These are phyloP conservation scores for Gracilaria vermiculophylla DNA, from an alignment of 23 red algal species.

Conservation along the genomic window DNA sequence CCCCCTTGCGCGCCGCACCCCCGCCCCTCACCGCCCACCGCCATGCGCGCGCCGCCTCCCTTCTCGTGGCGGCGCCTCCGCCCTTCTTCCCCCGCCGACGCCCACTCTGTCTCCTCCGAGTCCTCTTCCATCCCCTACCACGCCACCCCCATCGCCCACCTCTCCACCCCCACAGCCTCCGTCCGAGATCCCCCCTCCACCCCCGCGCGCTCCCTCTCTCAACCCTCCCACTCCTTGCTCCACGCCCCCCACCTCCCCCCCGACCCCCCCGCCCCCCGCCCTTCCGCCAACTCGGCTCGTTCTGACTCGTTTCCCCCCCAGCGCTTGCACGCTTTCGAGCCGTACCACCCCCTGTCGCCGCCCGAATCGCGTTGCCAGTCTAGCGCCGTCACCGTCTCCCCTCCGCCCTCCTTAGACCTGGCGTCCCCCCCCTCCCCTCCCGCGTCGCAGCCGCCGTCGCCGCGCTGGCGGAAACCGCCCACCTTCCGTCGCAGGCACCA, in stretches of 20 bases:
- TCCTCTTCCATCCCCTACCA: conserved; percentile 46
- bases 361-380: background rate
- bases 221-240: background rate
- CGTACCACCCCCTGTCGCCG: background rate
- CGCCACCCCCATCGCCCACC: background rate
- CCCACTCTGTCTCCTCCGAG: background rate
- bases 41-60: background rate
- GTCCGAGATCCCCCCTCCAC: conserved; percentile 8
- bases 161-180: conserved; percentile 5
- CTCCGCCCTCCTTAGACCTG: background rate
- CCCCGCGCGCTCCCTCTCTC: background rate
- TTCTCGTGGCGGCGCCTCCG: conserved; percentile 13
- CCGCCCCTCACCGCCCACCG: background rate
- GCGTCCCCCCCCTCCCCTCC: background rate
- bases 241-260: background rate
- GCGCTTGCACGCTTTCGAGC: background rate
- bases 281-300: background rate
- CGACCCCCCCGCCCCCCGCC: background rate
- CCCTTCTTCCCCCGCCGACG: background rate
- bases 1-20: background rate
- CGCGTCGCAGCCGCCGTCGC: background rate
- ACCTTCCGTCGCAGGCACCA: background rate
- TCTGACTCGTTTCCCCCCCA: background rate
- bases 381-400: background rate
- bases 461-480: background rate